These are phyloP conservation scores for Fusarium penzigii DNA, from an alignment of 2,329 filamentous ascomycete species.

Conservation along the genomic window DNA sequence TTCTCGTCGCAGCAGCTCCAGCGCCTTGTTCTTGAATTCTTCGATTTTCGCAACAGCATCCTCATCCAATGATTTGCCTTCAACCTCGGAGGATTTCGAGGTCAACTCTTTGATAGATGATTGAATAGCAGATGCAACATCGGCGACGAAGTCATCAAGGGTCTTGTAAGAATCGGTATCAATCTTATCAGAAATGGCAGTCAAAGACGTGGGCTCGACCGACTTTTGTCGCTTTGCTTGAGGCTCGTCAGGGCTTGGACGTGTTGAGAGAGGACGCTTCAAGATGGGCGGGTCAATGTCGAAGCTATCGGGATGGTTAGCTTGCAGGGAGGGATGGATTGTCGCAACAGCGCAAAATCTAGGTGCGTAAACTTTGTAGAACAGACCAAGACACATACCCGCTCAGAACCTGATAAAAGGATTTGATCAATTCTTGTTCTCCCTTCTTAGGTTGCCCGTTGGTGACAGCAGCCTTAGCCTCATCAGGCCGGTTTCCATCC, in stretches of 20 bases:
- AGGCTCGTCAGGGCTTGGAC: constrained; percentile 49
- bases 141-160: constrained; percentile 65
- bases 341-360: constrained; percentile 5
- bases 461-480: constrained; percentile 25
- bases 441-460: constrained; percentile 29
- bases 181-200: constrained; percentile 57
- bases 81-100: constrained; percentile 30
- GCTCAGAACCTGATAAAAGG: constrained; percentile 39
- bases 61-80: constrained; percentile 32
- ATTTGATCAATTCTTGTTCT: constrained; percentile 40
- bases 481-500: constrained; percentile 25
- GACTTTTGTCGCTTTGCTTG: constrained; percentile 63
- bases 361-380: constrained; percentile 8
- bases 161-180: constrained; percentile 54
- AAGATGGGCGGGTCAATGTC: constrained; percentile 58
- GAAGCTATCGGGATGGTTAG: constrained; percentile 46
- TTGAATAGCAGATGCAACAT: constrained; percentile 52
- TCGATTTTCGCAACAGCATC: constrained; percentile 46
- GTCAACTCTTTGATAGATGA: constrained; percentile 51
- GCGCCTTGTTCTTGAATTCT: constrained; percentile 62
- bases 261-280: constrained; percentile 51
- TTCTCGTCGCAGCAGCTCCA: constrained; percentile 64
- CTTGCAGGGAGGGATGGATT: constrained; percentile 11
- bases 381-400: constrained; percentile 34
- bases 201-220: constrained; percentile 40